Evolutionary conservation across 768 basidiomycete genomes (phyloP), one percentile per base, ranked within the genome.

Genomic region (Strobilomyces confusus): DNA sequence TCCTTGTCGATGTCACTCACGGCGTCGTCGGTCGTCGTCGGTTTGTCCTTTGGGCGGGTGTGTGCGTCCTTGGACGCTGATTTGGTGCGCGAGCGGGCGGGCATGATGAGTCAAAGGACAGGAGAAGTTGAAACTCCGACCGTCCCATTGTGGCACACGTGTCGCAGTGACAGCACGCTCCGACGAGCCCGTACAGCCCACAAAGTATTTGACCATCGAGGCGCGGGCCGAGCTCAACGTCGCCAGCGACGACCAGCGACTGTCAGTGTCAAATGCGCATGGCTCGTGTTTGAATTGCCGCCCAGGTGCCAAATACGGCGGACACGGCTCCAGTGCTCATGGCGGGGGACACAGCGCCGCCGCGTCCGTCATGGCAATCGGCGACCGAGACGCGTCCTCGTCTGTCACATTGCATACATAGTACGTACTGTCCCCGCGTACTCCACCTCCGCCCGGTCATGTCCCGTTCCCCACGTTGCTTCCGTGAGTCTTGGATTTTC

Each of bases 81-180:
- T 63, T 73, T 75, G 34, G 75, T 73, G 54, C 73, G 75, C 49
- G 79, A 70, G 51, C 79, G 78, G 51, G 76, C 75, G 48, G 73
- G 74, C 79, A 80, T 80, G 52, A 43, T 51, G 53, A 61, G 61
- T 62, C 55, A 62, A 49, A 70, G 58, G 54, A 65, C 57, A 71
- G 57, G 52, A 58, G 41, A 19, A 58, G 54, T 69, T 69, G 14
- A 66, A 69, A 69, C 68, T 72, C 68, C 68, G 68, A 57, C 40
- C 3, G 15, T 57, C 51, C 55, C 48, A 51, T 54, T 57, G 68
- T 69, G 68, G 69, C 68, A 20, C 20, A 34, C 15, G 33, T 12
- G 6, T 30, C 11, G 30, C 30, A n/a, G 30, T 11, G 30, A 5
- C 6, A 11, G 30, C 30, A 30, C 30, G 29, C 29, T n/a, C n/a